These are phyloP conservation scores for Globisporangium radiosum DNA, from an alignment of 352 stramenopile genomes.

Conservation along the genomic window DNA sequence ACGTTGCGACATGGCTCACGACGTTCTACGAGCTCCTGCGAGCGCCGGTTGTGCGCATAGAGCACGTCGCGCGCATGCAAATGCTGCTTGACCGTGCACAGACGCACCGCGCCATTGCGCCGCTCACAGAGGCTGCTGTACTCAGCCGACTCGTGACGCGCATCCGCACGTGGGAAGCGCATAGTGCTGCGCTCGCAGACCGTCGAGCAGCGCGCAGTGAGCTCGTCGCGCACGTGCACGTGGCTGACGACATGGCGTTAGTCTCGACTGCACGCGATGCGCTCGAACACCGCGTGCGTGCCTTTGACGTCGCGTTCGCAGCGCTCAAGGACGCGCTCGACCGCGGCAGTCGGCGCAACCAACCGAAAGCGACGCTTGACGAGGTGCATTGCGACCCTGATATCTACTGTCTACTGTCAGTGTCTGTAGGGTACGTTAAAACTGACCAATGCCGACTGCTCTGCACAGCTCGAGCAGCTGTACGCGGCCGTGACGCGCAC, in stretches of 20 bases:
- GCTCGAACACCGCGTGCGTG: constrained; percentile 30
- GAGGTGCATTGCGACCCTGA: constrained; percentile 21
- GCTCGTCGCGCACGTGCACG: constrained; percentile 42
- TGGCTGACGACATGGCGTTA: constrained; percentile 56
- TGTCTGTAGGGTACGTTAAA: background rate
- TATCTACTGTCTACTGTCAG: background rate
- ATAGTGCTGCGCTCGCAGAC: constrained; percentile 18
- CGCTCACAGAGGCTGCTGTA: constrained; percentile 48
- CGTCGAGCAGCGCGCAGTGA: constrained; percentile 38
- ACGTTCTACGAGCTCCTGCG: constrained; percentile 64
- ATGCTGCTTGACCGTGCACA: constrained; percentile 19
- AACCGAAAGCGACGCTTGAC: constrained; percentile 51
- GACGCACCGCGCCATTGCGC: constrained; percentile 17
- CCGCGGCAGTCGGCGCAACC: constrained; percentile 50
- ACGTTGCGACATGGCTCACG: constrained; percentile 51
- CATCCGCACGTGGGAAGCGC: constrained; percentile 44
- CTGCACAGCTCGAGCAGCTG: constrained; percentile 31
- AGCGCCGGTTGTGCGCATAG: constrained; percentile 21
- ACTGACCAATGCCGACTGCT: background rate
- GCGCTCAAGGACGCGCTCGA: constrained; percentile 65
- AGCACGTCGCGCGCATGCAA: constrained; percentile 41
- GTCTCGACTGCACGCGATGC: constrained; percentile 28
- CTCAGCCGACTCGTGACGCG: constrained; percentile 46
- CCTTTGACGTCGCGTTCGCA: constrained; percentile 55
- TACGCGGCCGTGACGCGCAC: constrained; percentile 34